Evolutionary conservation across 306 rosid genomes (phyloP), one percentile per base, ranked within the genome.

Genomic region (Pueraria montana): DNA sequence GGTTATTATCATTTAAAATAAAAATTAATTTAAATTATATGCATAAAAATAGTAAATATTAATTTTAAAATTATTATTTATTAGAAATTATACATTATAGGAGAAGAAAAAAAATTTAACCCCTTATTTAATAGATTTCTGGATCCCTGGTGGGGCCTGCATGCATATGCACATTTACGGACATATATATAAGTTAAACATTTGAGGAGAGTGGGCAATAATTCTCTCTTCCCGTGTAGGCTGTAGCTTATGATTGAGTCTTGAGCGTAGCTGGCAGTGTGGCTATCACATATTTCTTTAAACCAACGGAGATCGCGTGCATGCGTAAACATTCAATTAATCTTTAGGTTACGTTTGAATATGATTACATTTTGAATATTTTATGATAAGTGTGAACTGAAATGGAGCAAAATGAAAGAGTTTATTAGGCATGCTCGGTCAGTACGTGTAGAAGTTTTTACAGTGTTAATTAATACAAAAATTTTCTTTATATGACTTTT

Each of bases 191-290:
- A 50, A 40, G 13, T 38, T 8, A 76, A 26, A 59, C 32, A 30
- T 74, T 8, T 32, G 40, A 13, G 49, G 64, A 48, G 23, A 49
- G 24, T 36, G 77, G 16, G 16, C 49, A 81, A 81, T 72, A 62
- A 81, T 80, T 61, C 68, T 34, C 30, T 24, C 20, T 77, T 71
- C 56, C 65, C 81, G 42, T 2, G 45, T 63, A 16, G 69, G 11
- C 23, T 27, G 36, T 50, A 43, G 81, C 55, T 12, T 55, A 88
- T 83, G 80, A 88, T 85, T 77, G 75, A 59, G 74, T 46, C 18
- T 56, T 46, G 61, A 43, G 53, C 6, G 77, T 30, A 43, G 27
- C 71, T 76, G 32, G 53, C 77, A 42, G 42, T 67, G 66, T 82
- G 70, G 75, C 23, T 40, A 65, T 75, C 43, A 16, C 30, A 27